Evolutionary conservation across 164 flowering plant genomes (phyloP).

Genomic region (Cinnamomum micranthum): DNA sequence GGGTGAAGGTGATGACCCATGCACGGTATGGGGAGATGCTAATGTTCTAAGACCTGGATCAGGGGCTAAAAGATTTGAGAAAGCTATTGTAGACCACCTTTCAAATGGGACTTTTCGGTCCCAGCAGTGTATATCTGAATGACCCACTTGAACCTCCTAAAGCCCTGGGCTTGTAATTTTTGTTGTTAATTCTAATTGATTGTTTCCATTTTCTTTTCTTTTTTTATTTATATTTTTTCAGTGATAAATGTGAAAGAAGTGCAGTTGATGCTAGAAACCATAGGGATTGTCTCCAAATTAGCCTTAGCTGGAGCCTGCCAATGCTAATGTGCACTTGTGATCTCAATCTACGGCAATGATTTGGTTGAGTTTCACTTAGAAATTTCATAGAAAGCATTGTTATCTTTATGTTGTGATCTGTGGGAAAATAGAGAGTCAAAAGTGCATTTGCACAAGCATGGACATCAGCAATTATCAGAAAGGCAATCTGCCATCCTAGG

Average conservation of each 20-base stretch:
- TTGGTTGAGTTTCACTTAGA: not conserved
- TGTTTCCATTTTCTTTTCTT: not conserved
- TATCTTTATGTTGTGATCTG: too few species aligned
- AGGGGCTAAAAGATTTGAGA: slow-evolving; percentile 74
- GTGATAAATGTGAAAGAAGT: not conserved
- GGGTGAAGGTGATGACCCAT: slow-evolving; percentile 46
- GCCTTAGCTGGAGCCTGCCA: not conserved
- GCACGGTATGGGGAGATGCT: slow-evolving; percentile 77
- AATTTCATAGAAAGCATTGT: too few species aligned
- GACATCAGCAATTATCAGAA: too few species aligned
- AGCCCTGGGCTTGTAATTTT: slow-evolving; percentile 4
- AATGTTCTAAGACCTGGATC: slow-evolving; percentile 74
- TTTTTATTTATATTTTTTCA: not conserved
- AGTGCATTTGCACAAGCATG: too few species aligned
- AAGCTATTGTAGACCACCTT: slow-evolving; percentile 40
- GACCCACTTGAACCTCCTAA: not conserved
- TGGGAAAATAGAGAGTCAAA: too few species aligned
- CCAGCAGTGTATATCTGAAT: slow-evolving; percentile 54
- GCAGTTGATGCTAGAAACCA: not conserved
- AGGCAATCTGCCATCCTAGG: too few species aligned
- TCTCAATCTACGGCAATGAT: not conserved
- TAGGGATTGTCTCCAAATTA: not conserved
- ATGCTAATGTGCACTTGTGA: not conserved
- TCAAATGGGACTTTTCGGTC: slow-evolving; percentile 42
- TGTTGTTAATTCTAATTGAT: not conserved